Conservation (phyloP, 2,329 filamentous ascomycete species). For the Curvularia eragrostidis region DNA sequence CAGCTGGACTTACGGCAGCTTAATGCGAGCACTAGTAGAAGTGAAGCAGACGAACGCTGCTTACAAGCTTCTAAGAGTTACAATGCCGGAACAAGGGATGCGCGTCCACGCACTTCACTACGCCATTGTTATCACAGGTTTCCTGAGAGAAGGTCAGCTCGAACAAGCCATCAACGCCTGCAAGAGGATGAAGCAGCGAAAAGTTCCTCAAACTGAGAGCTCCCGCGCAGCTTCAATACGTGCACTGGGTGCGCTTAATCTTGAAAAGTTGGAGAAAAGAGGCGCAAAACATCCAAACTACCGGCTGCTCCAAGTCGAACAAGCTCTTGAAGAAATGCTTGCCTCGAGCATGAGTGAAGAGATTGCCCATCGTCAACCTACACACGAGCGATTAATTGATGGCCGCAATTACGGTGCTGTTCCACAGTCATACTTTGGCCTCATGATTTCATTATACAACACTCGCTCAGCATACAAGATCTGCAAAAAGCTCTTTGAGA, state of each 20-base stretch:
- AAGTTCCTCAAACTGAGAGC: conserved; percentile 51
- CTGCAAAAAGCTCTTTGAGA: conserved; percentile 38
- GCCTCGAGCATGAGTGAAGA: conserved; percentile 38
- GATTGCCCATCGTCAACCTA: conserved; percentile 36
- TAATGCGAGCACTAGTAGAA: conserved; percentile 65
- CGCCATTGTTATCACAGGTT: conserved; percentile 61
- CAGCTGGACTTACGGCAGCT: conserved; percentile 64
- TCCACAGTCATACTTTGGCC: conserved; percentile 61
- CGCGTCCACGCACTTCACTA: conserved; percentile 59
- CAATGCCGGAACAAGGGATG: conserved; percentile 58
- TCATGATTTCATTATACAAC: conserved; percentile 64
- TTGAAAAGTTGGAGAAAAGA: conserved; percentile 24
- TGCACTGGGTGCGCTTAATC: conserved; percentile 32
- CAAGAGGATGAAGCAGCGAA: conserved; percentile 50
- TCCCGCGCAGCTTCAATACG: conserved; percentile 52
- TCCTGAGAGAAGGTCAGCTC: conserved; percentile 49
- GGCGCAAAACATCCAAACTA: conserved; percentile 20
- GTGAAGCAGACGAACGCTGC: conserved; percentile 63
- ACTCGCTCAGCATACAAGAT: conserved; percentile 54
- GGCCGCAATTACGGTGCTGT: conserved; percentile 51
- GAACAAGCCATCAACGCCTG: conserved; percentile 61
- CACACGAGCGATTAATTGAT: conserved; percentile 30
- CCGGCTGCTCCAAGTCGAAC: conserved; percentile 36
- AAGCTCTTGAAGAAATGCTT: conserved; percentile 37
- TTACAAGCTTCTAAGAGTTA: conserved; percentile 59